Evolutionary conservation across 176 grass and related monocot species (phyloP).

Genomic region (Oryza longistaminata): DNA sequence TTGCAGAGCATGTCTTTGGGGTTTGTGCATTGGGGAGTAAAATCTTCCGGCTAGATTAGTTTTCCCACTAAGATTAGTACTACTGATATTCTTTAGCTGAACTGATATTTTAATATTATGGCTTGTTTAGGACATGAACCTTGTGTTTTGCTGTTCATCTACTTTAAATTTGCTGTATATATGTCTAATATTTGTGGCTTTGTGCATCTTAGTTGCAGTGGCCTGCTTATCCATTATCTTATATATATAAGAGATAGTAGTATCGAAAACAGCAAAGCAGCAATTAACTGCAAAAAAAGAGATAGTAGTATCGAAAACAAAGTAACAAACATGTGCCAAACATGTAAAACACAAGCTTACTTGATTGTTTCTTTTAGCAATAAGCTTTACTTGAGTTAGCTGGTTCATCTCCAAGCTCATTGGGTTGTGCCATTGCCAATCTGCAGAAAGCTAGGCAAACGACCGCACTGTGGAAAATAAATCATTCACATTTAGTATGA

Average conservation of each 20-base stretch:
- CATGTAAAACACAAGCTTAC: neutral
- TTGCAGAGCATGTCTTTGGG: conserved; percentile 32
- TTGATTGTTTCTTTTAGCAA: neutral
- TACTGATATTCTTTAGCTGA: neutral
- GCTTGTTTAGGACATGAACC: neutral
- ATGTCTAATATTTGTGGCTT: too few relatives aligned
- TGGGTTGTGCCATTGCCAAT: neutral
- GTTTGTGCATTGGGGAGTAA: conserved; percentile 33
- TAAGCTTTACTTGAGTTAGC: conserved; percentile 4
- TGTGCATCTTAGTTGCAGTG: too few relatives aligned
- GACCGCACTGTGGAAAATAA: neutral
- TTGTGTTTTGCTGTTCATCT: neutral
- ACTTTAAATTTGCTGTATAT: neutral
- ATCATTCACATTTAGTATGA: neutral
- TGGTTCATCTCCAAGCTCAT: conserved; percentile 1
- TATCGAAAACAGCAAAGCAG: too few relatives aligned
- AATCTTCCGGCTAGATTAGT: conserved; percentile 20
- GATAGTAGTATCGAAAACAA: neutral
- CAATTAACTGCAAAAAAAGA: neutral
- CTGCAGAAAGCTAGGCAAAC: neutral
- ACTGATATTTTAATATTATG: neutral
- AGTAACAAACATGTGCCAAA: neutral
- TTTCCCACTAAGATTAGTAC: neutral
- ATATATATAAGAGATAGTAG: too few relatives aligned
- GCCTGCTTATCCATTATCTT: too few relatives aligned